These are phyloP conservation scores for Glonium stellatum DNA, from an alignment of 495 filamentous ascomycete genomes.

Conservation along the genomic window DNA sequence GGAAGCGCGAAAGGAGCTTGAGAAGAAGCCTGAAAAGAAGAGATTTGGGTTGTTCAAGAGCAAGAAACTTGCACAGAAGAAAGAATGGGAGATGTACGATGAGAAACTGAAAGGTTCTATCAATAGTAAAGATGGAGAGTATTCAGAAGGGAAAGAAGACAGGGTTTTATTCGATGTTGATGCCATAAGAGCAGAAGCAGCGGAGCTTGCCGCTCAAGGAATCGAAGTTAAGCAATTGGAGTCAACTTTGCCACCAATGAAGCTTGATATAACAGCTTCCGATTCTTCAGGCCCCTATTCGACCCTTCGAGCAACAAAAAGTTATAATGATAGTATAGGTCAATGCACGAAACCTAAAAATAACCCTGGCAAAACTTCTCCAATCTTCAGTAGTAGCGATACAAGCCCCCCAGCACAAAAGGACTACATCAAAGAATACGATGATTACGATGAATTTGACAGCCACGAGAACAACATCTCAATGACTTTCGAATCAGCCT, in stretches of 20 bases:
- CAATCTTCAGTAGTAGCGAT: background rate
- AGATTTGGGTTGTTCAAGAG: slow-evolving; percentile 75
- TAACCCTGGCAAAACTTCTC: slow-evolving; percentile 9
- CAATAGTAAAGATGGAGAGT: slow-evolving; percentile 37
- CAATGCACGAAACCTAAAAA: background rate
- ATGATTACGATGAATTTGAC: slow-evolving; percentile 24
- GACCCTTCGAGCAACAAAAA: slow-evolving; percentile 23
- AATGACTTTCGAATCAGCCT: slow-evolving; percentile 29
- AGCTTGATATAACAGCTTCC: slow-evolving; percentile 48
- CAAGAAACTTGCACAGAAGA: slow-evolving; percentile 69
- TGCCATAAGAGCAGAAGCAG: slow-evolving; percentile 61
- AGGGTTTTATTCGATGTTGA: slow-evolving; percentile 90
- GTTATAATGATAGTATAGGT: slow-evolving; percentile 28
- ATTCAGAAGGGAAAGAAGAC: slow-evolving; percentile 19
- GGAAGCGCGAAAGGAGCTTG: slow-evolving; percentile 79
- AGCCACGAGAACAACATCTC: slow-evolving; percentile 18
- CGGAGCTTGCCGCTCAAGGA: slow-evolving; percentile 70
- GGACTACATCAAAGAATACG: slow-evolving; percentile 9
- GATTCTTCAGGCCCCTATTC: slow-evolving; percentile 12
- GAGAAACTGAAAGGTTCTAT: slow-evolving; percentile 36
- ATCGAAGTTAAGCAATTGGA: slow-evolving; percentile 76
- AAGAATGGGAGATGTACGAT: slow-evolving; percentile 94
- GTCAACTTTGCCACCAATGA: slow-evolving; percentile 84
- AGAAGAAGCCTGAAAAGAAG: slow-evolving; percentile 63
- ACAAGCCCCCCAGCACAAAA: background rate